These are phyloP conservation scores for Aspergillus uvarum DNA, from an alignment of 2,329 filamentous ascomycete genomes.

Conservation along the genomic window DNA sequence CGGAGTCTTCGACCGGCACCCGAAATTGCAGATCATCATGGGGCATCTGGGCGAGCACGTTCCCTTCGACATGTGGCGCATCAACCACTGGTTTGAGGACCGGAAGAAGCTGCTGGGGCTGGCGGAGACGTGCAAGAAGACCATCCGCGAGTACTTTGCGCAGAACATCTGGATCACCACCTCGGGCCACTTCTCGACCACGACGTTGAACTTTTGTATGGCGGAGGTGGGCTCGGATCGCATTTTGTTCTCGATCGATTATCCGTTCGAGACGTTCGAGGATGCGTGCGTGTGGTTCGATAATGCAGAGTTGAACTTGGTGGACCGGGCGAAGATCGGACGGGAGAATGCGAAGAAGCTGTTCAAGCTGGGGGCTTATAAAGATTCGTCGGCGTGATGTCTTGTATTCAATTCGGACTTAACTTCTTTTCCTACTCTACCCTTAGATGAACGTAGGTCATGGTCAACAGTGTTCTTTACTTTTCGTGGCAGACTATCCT, in stretches of 20 bases:
- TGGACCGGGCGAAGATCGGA: conserved; percentile 44
- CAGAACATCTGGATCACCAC: conserved; percentile 47
- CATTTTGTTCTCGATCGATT: conserved; percentile 45
- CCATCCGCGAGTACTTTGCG: conserved; percentile 46
- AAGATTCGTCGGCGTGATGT: conserved; percentile 31
- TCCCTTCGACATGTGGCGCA: conserved; percentile 53
- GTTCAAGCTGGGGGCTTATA: conserved; percentile 38
- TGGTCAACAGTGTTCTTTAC: no score
- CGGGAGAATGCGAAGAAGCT: conserved; percentile 49
- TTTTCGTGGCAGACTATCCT: no score
- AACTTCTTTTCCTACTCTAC: not conserved
- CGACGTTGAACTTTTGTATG: conserved; percentile 42
- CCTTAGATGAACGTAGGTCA: not conserved
- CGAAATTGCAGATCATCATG: conserved; percentile 49
- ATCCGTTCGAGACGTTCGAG: conserved; percentile 41
- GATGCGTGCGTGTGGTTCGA: conserved; percentile 49
- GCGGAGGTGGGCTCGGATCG: conserved; percentile 41
- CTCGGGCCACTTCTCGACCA: conserved; percentile 42
- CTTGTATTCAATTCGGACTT: not conserved
- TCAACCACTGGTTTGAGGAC: conserved; percentile 45
- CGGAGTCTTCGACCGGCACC: conserved; percentile 51
- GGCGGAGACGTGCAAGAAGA: conserved; percentile 44
- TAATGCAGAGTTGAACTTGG: conserved; percentile 38
- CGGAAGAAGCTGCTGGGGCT: conserved; percentile 39
- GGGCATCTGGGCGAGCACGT: conserved; percentile 52